These are phyloP conservation scores for Podospora pseudoanserina DNA, from an alignment of 495 filamentous ascomycete genomes.

Conservation along the genomic window DNA sequence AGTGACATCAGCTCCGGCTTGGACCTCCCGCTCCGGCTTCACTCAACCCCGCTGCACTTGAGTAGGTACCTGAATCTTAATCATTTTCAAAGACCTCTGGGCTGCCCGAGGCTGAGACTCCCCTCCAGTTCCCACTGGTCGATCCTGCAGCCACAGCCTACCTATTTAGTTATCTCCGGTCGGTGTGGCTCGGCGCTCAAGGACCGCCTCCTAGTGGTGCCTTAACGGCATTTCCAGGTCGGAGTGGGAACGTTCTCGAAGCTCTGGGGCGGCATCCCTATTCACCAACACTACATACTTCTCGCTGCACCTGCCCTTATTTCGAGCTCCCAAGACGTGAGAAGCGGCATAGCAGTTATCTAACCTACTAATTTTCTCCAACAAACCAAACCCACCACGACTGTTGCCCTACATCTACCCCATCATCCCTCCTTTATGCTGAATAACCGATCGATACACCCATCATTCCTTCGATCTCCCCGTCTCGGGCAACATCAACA, in stretches of 20 bases:
- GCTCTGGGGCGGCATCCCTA: not conserved
- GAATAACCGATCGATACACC: not conserved
- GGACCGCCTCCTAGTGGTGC: not conserved
- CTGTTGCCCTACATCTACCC: not conserved
- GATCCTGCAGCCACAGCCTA: not conserved
- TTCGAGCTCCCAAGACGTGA: not conserved
- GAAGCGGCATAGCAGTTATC: not conserved
- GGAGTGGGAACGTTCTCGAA: constrained; percentile 12
- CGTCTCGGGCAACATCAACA: constrained; percentile 31
- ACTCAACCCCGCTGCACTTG: not conserved
- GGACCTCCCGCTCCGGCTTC: not conserved
- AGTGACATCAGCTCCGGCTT: not conserved
- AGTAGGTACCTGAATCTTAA: not conserved
- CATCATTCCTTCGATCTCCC: not conserved
- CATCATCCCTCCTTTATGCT: not conserved
- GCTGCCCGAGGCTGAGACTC: not conserved
- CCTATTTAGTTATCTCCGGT: not conserved
- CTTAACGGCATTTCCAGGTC: not conserved
- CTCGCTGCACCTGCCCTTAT: not conserved
- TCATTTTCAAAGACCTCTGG: not conserved
- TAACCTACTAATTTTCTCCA: not conserved
- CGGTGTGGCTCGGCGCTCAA: not conserved
- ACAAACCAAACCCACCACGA: not conserved
- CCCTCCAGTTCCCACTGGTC: not conserved
- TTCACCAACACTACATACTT: not conserved